phyloP scores from a whole-genome alignment of 495 filamentous ascomycete species.

The Penicillium crystallinum region DNA sequence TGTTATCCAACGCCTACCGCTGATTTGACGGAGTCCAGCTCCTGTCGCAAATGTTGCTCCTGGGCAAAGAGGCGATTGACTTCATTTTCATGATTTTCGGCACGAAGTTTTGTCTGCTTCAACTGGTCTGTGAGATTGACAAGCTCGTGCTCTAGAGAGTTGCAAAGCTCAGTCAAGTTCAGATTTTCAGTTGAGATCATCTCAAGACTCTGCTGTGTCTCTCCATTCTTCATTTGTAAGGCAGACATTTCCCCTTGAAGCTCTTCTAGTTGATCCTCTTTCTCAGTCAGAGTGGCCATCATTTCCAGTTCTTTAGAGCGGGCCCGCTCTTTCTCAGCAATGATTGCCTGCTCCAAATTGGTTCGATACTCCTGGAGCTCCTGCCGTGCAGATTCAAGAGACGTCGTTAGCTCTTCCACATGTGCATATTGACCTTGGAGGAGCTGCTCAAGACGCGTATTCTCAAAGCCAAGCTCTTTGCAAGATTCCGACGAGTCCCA shows the following conservation, averaged over 20 bases:
- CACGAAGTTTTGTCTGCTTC: conserved; percentile 12
- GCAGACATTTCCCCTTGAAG: conserved; percentile 22
- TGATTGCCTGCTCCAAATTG: conserved; percentile 18
- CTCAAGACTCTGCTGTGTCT: conserved; percentile 16
- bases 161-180: conserved; percentile 7
- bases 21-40: conserved; percentile 18
- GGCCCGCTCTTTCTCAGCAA: conserved; percentile 24
- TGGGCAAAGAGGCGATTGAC: conserved; percentile 18
- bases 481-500: conserved; percentile 19
- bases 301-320: conserved; percentile 39
- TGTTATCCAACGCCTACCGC: conserved; percentile 21
- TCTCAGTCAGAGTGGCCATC: conserved; percentile 41
- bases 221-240: conserved; percentile 17
- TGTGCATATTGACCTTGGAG: conserved; percentile 20
- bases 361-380: conserved; percentile 26
- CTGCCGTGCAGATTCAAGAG: conserved; percentile 18
- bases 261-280: conserved; percentile 42
- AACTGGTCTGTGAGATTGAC: conserved; percentile 8
- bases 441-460: conserved; percentile 26
- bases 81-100: conserved; percentile 24
- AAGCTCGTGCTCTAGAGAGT: conserved; percentile 18
- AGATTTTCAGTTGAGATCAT: conserved; percentile 15
- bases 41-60: conserved; percentile 15
- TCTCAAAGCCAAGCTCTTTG: conserved; percentile 24
- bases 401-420: conserved; percentile 26